Evolutionary conservation across 345 rosid species (phyloP).

Genomic region (Rubroshorea leprosula): DNA sequence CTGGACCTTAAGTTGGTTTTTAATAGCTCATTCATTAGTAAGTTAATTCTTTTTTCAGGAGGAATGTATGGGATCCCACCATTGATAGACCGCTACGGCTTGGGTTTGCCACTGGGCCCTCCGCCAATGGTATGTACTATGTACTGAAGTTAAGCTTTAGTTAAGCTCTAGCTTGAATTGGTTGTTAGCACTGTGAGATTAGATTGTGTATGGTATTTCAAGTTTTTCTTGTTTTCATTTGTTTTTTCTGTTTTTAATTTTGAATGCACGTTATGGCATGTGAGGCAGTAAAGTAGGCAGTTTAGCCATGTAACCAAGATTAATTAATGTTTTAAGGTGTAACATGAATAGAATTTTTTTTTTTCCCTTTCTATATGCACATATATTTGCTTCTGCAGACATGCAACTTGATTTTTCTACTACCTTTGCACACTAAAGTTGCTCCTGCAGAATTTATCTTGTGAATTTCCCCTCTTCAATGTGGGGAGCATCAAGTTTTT

Average conservation of each 20-base stretch:
- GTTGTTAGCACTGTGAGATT: slow-evolving; percentile 10
- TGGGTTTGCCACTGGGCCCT: slow-evolving; percentile 81
- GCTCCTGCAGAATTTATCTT: background rate
- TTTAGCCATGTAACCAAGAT: too few relatives aligned
- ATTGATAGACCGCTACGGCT: slow-evolving; percentile 82
- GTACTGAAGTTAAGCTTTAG: background rate
- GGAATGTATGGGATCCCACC: slow-evolving; percentile 89
- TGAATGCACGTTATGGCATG: too few relatives aligned
- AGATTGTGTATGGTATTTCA: too few relatives aligned
- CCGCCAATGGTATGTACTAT: slow-evolving; percentile 63
- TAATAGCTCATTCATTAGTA: background rate
- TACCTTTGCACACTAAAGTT: background rate
- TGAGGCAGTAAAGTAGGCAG: too few relatives aligned
- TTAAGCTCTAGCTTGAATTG: slow-evolving; percentile 8
- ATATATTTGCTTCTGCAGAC: too few relatives aligned
- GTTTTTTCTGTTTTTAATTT: background rate
- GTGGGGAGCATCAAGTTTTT: background rate
- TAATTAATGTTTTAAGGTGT: too few relatives aligned
- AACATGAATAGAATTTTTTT: too few relatives aligned
- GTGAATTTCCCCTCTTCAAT: background rate
- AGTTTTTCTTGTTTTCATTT: background rate
- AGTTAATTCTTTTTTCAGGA: slow-evolving; percentile 33
- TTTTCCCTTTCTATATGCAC: too few relatives aligned
- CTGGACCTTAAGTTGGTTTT: background rate
- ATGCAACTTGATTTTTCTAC: too few relatives aligned